phyloP scores from a whole-genome alignment of 805 yeast genomes.

The Saturnispora ahearnii region DNA sequence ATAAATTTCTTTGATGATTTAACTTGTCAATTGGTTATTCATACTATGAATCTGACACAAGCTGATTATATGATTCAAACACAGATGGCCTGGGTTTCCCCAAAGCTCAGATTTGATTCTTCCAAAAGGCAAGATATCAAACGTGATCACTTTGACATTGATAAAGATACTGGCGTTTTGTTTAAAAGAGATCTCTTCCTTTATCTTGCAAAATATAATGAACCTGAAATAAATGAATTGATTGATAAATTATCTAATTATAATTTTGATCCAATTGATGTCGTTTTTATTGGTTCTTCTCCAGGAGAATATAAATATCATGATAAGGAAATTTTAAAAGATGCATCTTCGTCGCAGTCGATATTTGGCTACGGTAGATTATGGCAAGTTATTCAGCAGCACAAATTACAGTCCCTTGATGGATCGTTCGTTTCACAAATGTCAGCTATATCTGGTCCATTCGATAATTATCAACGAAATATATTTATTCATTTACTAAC shows the following conservation, averaged over 20 bases:
- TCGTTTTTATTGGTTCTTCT: constrained; percentile 46
- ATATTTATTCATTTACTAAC: constrained; percentile 40
- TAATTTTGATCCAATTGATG: constrained; percentile 41
- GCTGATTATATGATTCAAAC: constrained; percentile 50
- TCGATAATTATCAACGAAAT: constrained; percentile 26
- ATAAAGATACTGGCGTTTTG: constrained; percentile 16
- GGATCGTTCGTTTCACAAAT: constrained; percentile 36
- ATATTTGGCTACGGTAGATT: constrained; percentile 42
- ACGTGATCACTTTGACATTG: neutral
- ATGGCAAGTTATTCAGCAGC: constrained; percentile 31
- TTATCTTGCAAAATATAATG: constrained; percentile 39
- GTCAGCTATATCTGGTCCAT: constrained; percentile 43
- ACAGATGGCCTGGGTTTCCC: constrained; percentile 61
- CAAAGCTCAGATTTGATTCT: constrained; percentile 23
- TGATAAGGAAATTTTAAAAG: constrained; percentile 10
- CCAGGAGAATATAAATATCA: constrained; percentile 34
- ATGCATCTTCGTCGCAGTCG: constrained; percentile 1
- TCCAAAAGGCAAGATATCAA: neutral
- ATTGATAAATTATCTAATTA: constrained; percentile 25
- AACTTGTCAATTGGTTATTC: constrained; percentile 42
- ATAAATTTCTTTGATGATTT: constrained; percentile 43
- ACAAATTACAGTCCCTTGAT: constrained; percentile 21
- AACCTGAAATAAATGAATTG: constrained; percentile 22
- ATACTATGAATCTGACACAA: constrained; percentile 50
- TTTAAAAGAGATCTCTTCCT: constrained; percentile 38